Percentiles rank a stretch among this genome's conserved stretches.
phyloP scores from a whole-genome alignment of 23 red algal species.

The Pyropia haitanensis region DNA sequence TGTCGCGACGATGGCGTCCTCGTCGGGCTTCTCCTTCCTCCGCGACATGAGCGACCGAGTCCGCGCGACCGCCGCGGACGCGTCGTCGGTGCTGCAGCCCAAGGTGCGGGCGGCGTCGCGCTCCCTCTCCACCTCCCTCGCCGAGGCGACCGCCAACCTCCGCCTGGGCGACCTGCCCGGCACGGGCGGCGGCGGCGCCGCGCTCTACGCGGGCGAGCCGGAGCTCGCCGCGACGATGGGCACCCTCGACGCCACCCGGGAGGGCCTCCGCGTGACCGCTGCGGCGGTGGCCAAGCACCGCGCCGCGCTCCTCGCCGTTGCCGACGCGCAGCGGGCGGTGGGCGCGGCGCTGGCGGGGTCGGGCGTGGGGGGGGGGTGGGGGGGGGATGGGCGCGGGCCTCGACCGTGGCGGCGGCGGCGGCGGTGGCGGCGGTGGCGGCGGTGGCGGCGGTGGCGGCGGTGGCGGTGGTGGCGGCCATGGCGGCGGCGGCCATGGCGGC shows the following conservation, averaged over 20 bases:
- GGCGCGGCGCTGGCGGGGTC: not conserved
- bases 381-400: no score
- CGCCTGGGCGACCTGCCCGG: not conserved
- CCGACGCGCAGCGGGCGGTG: constrained; percentile 21
- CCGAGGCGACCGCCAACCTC: constrained; percentile 37
- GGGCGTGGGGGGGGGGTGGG: no score
- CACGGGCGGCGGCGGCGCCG: no score
- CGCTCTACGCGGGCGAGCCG: constrained; percentile 32
- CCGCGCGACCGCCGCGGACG: constrained; percentile 37
- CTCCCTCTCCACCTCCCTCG: constrained; percentile 50
- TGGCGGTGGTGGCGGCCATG: no score
- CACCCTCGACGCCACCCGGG: constrained; percentile 43
- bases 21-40: constrained; percentile 21
- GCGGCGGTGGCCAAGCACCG: constrained; percentile 23
- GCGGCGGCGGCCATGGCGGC: no score
- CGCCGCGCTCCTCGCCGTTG: constrained; percentile 22
- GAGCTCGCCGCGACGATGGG: constrained; percentile 13
- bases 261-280: constrained; percentile 5
- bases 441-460: no score
- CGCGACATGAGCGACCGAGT: constrained; percentile 65
- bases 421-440: no score
- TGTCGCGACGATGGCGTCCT: constrained; percentile 16
- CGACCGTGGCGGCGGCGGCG: no score
- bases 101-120: constrained; percentile 41
- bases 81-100: constrained; percentile 54